These are phyloP conservation scores for Huntiella omanensis DNA, from an alignment of 2,329 filamentous ascomycete genomes.

Conservation along the genomic window DNA sequence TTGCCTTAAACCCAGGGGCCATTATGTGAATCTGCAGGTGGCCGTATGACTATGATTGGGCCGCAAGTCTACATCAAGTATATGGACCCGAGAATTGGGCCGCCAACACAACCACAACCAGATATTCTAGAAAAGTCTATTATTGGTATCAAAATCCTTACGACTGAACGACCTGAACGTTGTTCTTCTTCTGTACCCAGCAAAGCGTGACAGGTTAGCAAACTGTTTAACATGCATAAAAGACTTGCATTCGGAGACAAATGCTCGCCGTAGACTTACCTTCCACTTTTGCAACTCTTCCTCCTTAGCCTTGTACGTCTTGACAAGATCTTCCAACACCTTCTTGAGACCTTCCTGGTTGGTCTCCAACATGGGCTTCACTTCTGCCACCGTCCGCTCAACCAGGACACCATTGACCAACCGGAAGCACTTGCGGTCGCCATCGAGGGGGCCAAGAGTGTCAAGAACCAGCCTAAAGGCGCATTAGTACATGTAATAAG, in stretches of 20 bases:
- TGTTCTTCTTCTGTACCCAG: slow-evolving; percentile 62
- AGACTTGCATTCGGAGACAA: not conserved
- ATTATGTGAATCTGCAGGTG: no score
- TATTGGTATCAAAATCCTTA: slow-evolving; percentile 19
- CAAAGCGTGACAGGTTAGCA: slow-evolving; percentile 1
- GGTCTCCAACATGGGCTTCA: slow-evolving; percentile 75
- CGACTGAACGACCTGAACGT: slow-evolving; percentile 70
- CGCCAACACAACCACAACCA: not conserved
- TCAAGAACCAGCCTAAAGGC: slow-evolving; percentile 68
- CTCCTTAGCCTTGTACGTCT: slow-evolving; percentile 91
- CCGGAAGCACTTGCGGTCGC: slow-evolving; percentile 89
- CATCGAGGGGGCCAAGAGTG: slow-evolving; percentile 64
- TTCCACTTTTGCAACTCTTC: slow-evolving; percentile 97
- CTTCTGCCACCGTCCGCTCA: slow-evolving; percentile 83
- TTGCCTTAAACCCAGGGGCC: no score
- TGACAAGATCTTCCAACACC: slow-evolving; percentile 82
- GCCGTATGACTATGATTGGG: not conserved
- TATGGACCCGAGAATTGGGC: not conserved
- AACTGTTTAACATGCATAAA: not conserved
- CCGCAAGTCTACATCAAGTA: not conserved
- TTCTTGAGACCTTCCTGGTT: slow-evolving; percentile 90
- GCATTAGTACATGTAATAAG: not conserved
- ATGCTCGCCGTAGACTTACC: slow-evolving; percentile 32
- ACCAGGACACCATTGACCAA: slow-evolving; percentile 96
- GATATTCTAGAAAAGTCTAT: not conserved